These are phyloP conservation scores for Crotalaria pallida DNA, from an alignment of 306 rosid species.

Conservation along the genomic window DNA sequence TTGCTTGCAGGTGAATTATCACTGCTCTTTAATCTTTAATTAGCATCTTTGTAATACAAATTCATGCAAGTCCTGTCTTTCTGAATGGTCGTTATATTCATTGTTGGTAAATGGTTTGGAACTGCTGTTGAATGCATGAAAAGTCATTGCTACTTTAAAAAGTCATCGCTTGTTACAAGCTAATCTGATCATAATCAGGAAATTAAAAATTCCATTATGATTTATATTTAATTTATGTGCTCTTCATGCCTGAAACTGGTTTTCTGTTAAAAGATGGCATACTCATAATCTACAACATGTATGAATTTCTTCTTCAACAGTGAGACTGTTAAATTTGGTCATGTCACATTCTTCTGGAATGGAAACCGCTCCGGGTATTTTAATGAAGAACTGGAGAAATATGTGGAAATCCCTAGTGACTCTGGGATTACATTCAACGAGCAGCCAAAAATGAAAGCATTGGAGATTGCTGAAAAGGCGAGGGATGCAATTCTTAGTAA, in stretches of 20 bases:
- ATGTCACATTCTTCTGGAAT: slow-evolving; percentile 98
- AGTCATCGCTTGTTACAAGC: too few species aligned
- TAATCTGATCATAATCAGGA: background rate
- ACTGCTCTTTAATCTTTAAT: background rate
- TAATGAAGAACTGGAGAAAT: slow-evolving; percentile 63
- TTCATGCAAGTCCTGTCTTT: background rate
- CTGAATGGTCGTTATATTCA: background rate
- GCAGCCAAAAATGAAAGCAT: slow-evolving; percentile 87
- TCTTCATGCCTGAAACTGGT: background rate
- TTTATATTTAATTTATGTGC: background rate
- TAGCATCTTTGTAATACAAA: background rate
- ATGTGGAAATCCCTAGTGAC: slow-evolving; percentile 94
- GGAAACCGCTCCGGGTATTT: slow-evolving; percentile 97
- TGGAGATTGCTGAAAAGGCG: slow-evolving; percentile 84
- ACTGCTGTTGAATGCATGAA: background rate
- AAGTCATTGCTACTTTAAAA: background rate
- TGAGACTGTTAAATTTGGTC: slow-evolving; percentile 98
- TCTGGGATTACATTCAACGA: slow-evolving; percentile 86
- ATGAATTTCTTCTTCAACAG: slow-evolving; percentile 34
- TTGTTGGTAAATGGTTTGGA: slow-evolving; percentile 4
- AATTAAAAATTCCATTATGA: too few species aligned
- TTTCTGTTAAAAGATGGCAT: background rate
- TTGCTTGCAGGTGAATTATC: slow-evolving; percentile 87
- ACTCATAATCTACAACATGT: background rate
- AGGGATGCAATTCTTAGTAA: slow-evolving; percentile 85